These are phyloP conservation scores for Colletotrichum sp. DNA, from an alignment of 2,329 filamentous ascomycete genomes.

Conservation along the genomic window DNA sequence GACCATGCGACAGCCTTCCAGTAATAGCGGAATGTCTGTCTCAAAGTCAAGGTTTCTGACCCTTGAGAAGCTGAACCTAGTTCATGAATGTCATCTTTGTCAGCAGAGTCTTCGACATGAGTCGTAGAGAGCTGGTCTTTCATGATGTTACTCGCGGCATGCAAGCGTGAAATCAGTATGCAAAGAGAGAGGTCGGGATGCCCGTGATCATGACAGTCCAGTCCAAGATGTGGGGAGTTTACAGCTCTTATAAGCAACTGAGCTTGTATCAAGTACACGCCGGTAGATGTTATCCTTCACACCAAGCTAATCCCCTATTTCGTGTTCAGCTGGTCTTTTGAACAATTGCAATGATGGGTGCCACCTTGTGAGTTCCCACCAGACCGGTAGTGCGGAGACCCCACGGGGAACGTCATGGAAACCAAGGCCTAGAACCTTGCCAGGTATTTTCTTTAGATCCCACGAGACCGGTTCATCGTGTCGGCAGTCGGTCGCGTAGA, in stretches of 20 bases:
- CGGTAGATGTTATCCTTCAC: not conserved
- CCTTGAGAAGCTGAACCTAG: not conserved
- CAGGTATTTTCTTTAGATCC: not conserved
- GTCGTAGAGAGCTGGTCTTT: not conserved
- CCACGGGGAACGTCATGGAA: not conserved
- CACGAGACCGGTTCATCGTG: not conserved
- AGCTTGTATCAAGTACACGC: not conserved
- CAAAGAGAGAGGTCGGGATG: not conserved
- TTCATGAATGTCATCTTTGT: not conserved
- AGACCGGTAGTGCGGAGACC: not conserved
- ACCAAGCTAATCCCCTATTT: not conserved
- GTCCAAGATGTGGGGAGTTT: not conserved
- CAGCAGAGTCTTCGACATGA: not conserved
- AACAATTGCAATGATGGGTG: not conserved
- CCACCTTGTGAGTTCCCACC: not conserved
- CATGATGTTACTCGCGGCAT: not conserved
- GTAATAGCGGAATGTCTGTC: not conserved
- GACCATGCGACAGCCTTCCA: constrained; percentile 16
- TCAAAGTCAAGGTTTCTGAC: not conserved
- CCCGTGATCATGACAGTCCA: not conserved
- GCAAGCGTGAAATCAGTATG: not conserved
- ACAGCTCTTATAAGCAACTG: not conserved
- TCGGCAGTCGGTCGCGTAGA: not conserved
- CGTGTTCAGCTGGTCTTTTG: not conserved
- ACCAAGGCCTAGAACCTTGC: not conserved